A percentile compares a stretch with the other conserved stretches of the same genome.
These are phyloP conservation scores for Trichoderma arundinaceum DNA, from an alignment of 2,329 filamentous ascomycete genomes.

Conservation along the genomic window DNA sequence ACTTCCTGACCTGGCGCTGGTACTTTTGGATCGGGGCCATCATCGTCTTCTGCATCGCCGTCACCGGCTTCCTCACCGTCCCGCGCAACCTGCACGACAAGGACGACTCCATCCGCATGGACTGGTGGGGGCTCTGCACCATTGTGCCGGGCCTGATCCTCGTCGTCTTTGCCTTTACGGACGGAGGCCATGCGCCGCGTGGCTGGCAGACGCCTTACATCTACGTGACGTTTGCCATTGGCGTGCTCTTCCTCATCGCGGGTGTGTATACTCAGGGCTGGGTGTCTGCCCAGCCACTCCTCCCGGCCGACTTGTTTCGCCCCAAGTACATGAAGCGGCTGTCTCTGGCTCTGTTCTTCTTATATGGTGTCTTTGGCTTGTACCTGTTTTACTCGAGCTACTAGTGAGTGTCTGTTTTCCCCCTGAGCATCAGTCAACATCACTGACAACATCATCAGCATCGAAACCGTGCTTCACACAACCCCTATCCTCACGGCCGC, in stretches of 20 bases:
- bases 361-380: slow-evolving; percentile 71
- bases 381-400: slow-evolving; percentile 73
- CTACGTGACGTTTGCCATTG: slow-evolving; percentile 66
- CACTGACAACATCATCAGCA: slow-evolving; percentile 46
- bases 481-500: slow-evolving; percentile 67
- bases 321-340: slow-evolving; percentile 72
- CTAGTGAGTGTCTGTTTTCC: slow-evolving; percentile 55
- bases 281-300: slow-evolving; percentile 69
- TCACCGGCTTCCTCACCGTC: slow-evolving; percentile 51
- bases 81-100: slow-evolving; percentile 43
- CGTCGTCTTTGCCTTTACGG: slow-evolving; percentile 76
- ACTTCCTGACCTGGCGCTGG: slow-evolving; percentile 69
- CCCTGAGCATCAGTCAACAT: not conserved
- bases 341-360: slow-evolving; percentile 64
- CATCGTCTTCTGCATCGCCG: slow-evolving; percentile 52
- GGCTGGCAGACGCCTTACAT: slow-evolving; percentile 79
- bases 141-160: slow-evolving; percentile 70
- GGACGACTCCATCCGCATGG: slow-evolving; percentile 57
- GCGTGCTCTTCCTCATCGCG: slow-evolving; percentile 61
- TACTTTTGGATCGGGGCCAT: slow-evolving; percentile 70
- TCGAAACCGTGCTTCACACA: slow-evolving; percentile 64
- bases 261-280: slow-evolving; percentile 76
- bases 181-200: slow-evolving; percentile 69
- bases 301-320: slow-evolving; percentile 72
- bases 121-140: slow-evolving; percentile 67